Evolutionary conservation across 164 flowering plant genomes (phyloP).

Genomic region (Berberis thunbergii): DNA sequence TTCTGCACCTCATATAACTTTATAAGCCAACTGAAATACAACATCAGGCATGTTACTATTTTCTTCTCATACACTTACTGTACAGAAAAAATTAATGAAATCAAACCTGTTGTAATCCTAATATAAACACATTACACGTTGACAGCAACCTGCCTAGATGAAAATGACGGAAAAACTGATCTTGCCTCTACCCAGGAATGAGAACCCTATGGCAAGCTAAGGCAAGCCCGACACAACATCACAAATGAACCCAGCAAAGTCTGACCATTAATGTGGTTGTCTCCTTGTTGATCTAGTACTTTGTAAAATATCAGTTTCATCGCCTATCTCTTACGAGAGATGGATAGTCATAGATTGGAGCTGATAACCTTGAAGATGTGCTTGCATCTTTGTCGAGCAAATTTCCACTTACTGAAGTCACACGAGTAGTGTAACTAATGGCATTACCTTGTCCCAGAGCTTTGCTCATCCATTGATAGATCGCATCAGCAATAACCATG

Average conservation of each 20-base stretch:
- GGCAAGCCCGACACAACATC: conserved; percentile 45
- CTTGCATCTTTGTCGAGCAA: conserved; percentile 12
- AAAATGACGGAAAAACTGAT: conserved; percentile 23
- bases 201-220: conserved; percentile 52
- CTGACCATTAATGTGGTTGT: conserved; percentile 51
- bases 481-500: conserved; percentile 37
- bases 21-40: too few species aligned
- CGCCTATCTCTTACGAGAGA: conserved; percentile 54
- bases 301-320: conserved; percentile 54
- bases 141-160: conserved; percentile 37
- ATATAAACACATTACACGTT: conserved; percentile 14
- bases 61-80: too few species aligned
- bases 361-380: conserved; percentile 18
- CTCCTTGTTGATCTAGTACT: conserved; percentile 40
- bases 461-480: conserved; percentile 43
- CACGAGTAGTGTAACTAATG: conserved; percentile 6
- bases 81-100: too few species aligned
- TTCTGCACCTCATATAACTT: too few species aligned
- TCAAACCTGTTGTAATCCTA: too few species aligned
- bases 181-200: conserved; percentile 35
- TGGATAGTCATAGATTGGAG: conserved; percentile 21
- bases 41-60: too few species aligned
- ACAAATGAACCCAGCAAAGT: conserved; percentile 53
- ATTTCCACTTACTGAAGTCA: conserved; percentile 12
- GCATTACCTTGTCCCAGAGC: conserved; percentile 17